Conservation (phyloP, 768 basidiomycete genomes). For the Suillus weaverae region DNA sequence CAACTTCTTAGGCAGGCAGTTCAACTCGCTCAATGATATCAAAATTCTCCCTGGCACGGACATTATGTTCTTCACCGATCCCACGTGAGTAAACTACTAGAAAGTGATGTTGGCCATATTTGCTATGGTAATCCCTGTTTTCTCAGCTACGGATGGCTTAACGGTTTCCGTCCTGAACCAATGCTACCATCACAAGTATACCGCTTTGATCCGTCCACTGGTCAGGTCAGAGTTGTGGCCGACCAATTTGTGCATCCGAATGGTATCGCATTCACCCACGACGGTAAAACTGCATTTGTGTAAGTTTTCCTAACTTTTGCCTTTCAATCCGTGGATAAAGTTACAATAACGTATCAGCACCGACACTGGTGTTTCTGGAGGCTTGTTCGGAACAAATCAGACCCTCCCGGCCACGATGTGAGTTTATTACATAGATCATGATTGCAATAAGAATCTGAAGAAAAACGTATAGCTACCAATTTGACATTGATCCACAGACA, state of each 20-base stretch:
- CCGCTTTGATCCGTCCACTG: slow-evolving; percentile 65
- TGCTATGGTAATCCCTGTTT: not conserved
- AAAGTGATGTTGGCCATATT: not conserved
- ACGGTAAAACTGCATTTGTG: slow-evolving; percentile 70
- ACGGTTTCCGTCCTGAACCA: slow-evolving; percentile 65
- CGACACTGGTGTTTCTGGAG: slow-evolving; percentile 38
- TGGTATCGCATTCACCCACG: slow-evolving; percentile 70
- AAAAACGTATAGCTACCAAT: slow-evolving; percentile 52
- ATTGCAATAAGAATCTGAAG: not conserved
- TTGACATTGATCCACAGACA: slow-evolving; percentile 59
- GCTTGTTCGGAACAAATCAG: slow-evolving; percentile 49
- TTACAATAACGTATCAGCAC: slow-evolving; percentile 23
- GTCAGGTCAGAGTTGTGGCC: slow-evolving; percentile 68
- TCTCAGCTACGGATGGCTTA: slow-evolving; percentile 60
- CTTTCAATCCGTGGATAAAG: slow-evolving; percentile 7
- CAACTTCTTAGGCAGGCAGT: slow-evolving; percentile 79
- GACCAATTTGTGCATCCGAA: slow-evolving; percentile 75
- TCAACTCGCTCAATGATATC: slow-evolving; percentile 80
- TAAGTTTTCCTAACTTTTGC: slow-evolving; percentile 22
- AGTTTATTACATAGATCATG: slow-evolving; percentile 21
- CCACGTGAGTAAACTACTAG: slow-evolving; percentile 43
- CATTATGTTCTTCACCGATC: slow-evolving; percentile 76
- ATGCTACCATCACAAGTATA: slow-evolving; percentile 77
- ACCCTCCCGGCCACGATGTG: slow-evolving; percentile 70
- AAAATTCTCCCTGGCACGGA: slow-evolving; percentile 69